These are phyloP conservation scores for Yamadazyma paraphyllophila DNA, from an alignment of 805 yeast genomes.

Conservation along the genomic window DNA sequence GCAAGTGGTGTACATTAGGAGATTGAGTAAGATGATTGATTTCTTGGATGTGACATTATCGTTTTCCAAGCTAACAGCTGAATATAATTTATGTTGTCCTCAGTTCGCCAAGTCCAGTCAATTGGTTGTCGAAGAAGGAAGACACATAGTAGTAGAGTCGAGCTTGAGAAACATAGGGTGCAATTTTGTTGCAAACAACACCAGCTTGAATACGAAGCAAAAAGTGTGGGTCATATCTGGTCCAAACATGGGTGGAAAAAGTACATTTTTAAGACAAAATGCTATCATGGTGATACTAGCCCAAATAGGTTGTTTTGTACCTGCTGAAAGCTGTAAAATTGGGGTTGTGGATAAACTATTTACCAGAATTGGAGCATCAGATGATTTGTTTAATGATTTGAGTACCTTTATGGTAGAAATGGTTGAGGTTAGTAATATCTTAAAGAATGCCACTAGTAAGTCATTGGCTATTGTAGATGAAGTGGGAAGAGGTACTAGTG, in stretches of 20 bases:
- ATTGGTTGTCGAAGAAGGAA: slow-evolving; percentile 58
- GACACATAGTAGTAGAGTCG: slow-evolving; percentile 86
- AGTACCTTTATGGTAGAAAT: slow-evolving; percentile 88
- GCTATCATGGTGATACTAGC: slow-evolving; percentile 66
- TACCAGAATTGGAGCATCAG: slow-evolving; percentile 85
- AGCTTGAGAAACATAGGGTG: slow-evolving; percentile 52
- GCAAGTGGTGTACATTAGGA: slow-evolving; percentile 46
- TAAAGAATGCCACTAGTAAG: slow-evolving; percentile 51
- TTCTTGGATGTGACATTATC: slow-evolving; percentile 70
- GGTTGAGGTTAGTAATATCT: slow-evolving; percentile 62
- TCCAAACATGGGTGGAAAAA: slow-evolving; percentile 89
- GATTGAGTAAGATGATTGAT: slow-evolving; percentile 53
- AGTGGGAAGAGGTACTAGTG: slow-evolving; percentile 84
- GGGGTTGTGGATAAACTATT: slow-evolving; percentile 76
- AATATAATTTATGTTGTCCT: slow-evolving; percentile 67
- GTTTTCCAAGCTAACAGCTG: slow-evolving; percentile 70
- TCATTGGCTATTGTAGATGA: slow-evolving; percentile 73
- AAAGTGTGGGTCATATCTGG: slow-evolving; percentile 67
- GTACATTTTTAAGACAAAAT: slow-evolving; percentile 71
- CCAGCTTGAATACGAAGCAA: slow-evolving; percentile 18
- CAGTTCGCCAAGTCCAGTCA: slow-evolving; percentile 41
- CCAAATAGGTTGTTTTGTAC: slow-evolving; percentile 66
- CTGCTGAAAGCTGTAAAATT: slow-evolving; percentile 56
- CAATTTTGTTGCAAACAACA: slow-evolving; percentile 46
- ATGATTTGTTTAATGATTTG: slow-evolving; percentile 69